Evolutionary conservation across 1,284 basidiomycete species (phyloP), one percentile per base, ranked within the genome.

Genomic region (Coniferiporia weirii): DNA sequence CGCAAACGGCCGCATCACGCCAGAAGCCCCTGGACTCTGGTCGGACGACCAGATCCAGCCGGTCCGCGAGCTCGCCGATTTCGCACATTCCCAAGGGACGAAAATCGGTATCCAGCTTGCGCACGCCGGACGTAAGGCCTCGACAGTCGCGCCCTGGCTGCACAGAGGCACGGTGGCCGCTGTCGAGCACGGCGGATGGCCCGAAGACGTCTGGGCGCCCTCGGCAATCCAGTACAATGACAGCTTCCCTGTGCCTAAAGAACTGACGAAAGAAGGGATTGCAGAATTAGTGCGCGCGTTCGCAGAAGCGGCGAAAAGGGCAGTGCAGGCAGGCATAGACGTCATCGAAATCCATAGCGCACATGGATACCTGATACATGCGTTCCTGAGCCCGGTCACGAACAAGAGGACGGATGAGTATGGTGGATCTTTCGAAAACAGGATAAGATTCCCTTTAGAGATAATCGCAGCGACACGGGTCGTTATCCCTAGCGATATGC

Each of bases 41-140:
- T 67, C 70, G 8, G 81, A 85, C 66, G 72, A 70, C 19, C 85
- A 87, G 52, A 76, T 83, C 32, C 73, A 73, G 22, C 76, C 80
- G 0, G 73, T 83, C 63, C 79, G 79, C 64, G 75, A 79, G 17
- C 73, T 86, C 52, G 81, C 84, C 61, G 77, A 81, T 45, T 81
- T 80, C 62, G 75, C 80, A 36, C 82, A 85, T 64, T 68, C 76
- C 19, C 74, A 82, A 64, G 71, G 75, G 44, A 61, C 72, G 40
- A 71, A 72, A 36, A 75, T 84, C 12, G 85, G 82, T 12, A 75
- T 87, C 56, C 85, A 87, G 67, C 75, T 87, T 44, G 80, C 79
- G 0, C 84, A 87, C 63, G 83, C 81, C 0, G 85, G 85, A 0
- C 69, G 85, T 45, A 87, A 87, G 68, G 81, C 82, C 0, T 78